A percentile compares a stretch with the other conserved stretches of the same genome.
These are phyloP conservation scores for Funneliformis mosseae DNA, from an alignment of 192 early-diverging fungal genomes.

Conservation along the genomic window DNA sequence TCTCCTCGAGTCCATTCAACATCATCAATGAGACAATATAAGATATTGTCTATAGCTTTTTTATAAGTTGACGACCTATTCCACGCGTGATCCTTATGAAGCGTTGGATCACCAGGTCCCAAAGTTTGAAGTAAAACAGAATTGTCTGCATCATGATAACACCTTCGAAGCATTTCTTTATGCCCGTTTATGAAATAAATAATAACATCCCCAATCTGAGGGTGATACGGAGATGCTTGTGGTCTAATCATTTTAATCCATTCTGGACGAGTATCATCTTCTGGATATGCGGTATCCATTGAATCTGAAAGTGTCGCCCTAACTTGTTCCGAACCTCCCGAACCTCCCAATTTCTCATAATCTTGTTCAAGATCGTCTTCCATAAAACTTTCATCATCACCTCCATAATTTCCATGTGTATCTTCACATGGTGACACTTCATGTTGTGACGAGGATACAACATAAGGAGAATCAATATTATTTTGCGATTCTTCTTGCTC, in stretches of 20 bases:
- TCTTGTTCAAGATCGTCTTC: neutral
- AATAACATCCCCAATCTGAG: neutral
- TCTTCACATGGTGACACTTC: neutral
- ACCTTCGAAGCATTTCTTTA: neutral
- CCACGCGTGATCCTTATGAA: neutral
- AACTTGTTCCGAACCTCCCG: neutral
- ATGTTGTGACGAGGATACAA: neutral
- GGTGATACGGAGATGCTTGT: neutral
- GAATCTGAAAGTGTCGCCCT: neutral
- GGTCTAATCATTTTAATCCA: slow-evolving; percentile 3
- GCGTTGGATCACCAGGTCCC: neutral
- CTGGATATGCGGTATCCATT: neutral
- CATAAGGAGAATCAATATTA: neutral
- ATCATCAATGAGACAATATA: neutral
- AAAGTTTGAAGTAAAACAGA: neutral
- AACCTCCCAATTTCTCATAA: neutral
- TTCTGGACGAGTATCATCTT: slow-evolving; percentile 5
- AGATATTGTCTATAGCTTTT: neutral
- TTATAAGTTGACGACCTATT: neutral
- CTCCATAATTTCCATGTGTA: neutral
- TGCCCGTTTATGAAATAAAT: neutral
- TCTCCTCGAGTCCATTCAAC: neutral
- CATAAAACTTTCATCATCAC: neutral
- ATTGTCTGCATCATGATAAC: neutral
- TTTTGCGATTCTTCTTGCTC: neutral